Conservation (phyloP, 768 basidiomycete genomes). For the Asterophora parasitica region DNA sequence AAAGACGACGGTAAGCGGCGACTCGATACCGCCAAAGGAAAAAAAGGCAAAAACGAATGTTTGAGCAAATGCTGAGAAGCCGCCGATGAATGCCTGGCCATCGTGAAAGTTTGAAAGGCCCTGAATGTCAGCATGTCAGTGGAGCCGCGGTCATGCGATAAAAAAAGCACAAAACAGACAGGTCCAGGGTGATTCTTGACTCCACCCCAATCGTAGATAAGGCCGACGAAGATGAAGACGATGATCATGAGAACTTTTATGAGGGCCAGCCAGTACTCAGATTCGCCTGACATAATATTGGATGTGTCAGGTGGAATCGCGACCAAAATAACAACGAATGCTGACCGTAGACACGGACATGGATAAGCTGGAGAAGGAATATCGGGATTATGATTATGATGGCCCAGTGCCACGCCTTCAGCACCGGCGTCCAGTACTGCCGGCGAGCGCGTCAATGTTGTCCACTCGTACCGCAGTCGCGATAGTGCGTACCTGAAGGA, state of each 20-base stretch:
- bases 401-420: slow-evolving; percentile 53
- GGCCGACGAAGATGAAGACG: slow-evolving; percentile 56
- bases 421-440: slow-evolving; percentile 41
- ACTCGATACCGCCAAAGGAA: slow-evolving; percentile 66
- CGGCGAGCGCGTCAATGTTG: not conserved
- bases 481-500: slow-evolving; percentile 32
- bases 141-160: slow-evolving; percentile 1
- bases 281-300: slow-evolving; percentile 38
- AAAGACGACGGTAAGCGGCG: slow-evolving; percentile 62
- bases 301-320: not conserved
- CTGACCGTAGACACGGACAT: slow-evolving; percentile 52
- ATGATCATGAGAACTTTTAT: slow-evolving; percentile 61
- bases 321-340: not conserved
- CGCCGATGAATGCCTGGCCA: slow-evolving; percentile 50
- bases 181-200: slow-evolving; percentile 55
- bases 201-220: slow-evolving; percentile 61
- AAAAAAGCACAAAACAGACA: slow-evolving; percentile 22
- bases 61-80: slow-evolving; percentile 47
- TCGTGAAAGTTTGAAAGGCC: slow-evolving; percentile 47
- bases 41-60: slow-evolving; percentile 69
- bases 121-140: slow-evolving; percentile 21
- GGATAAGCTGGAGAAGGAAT: slow-evolving; percentile 49
- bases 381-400: slow-evolving; percentile 50
- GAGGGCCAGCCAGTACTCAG: slow-evolving; percentile 59
- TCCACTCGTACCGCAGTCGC: not conserved